phyloP scores from a whole-genome alignment of 495 filamentous ascomycete genomes.

The Xylaria longipes region DNA sequence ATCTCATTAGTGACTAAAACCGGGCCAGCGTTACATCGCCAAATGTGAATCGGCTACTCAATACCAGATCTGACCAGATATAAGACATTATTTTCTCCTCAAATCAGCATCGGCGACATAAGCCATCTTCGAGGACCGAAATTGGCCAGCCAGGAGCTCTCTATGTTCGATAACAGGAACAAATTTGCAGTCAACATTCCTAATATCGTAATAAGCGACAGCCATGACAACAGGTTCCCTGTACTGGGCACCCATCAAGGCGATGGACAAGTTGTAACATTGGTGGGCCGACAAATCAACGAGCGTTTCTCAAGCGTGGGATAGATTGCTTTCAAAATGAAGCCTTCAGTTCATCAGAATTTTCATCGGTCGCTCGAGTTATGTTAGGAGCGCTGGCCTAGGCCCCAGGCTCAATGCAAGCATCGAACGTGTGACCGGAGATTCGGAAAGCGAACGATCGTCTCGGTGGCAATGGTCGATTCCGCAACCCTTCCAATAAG shows the following conservation, averaged over 20 bases:
- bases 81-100: neutral
- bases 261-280: neutral
- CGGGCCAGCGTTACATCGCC: neutral
- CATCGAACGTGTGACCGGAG: neutral
- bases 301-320: neutral
- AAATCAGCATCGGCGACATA: neutral
- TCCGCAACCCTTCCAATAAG: constrained; percentile 1
- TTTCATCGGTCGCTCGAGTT: neutral
- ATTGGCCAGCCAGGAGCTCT: neutral
- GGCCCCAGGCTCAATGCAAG: neutral
- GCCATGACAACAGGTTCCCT: neutral
- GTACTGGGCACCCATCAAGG: neutral
- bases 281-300: neutral
- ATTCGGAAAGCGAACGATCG: constrained; percentile 3
- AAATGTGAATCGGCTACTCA: neutral
- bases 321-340: neutral
- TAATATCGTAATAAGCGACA: neutral
- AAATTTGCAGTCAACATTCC: neutral
- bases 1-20: constrained; percentile 1
- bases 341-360: neutral
- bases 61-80: neutral
- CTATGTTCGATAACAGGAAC: neutral
- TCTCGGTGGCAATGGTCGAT: neutral
- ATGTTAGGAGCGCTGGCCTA: neutral
- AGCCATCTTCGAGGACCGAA: neutral